These are phyloP conservation scores for Leucosporidium scottii DNA, from an alignment of 768 basidiomycete genomes.

Conservation along the genomic window DNA sequence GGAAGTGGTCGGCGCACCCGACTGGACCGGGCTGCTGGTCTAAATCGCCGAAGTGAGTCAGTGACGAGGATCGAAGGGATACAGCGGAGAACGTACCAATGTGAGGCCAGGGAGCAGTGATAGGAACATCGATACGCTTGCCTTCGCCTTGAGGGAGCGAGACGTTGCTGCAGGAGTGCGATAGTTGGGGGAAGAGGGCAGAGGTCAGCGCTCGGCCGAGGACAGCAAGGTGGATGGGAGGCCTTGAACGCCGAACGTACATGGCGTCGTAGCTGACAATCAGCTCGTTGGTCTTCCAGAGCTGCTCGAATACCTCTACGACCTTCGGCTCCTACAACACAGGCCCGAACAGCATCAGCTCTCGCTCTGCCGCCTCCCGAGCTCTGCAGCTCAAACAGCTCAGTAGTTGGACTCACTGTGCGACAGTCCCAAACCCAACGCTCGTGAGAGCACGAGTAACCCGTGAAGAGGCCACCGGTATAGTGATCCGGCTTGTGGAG, in stretches of 20 bases:
- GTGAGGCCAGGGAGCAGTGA: conserved; percentile 16
- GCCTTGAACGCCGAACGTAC: background rate
- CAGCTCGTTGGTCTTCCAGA: conserved; percentile 39
- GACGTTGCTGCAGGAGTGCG: conserved; percentile 1
- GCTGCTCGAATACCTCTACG: conserved; percentile 35
- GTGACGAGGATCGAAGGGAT: background rate
- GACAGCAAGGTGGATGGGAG: background rate
- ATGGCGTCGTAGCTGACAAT: conserved; percentile 35
- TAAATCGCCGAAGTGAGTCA: no score
- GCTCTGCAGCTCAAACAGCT: no score
- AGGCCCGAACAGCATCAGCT: background rate
- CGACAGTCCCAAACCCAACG: conserved; percentile 11
- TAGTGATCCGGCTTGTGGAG: background rate
- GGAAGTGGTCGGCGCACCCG: no score
- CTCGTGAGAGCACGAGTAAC: conserved; percentile 9
- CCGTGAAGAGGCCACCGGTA: conserved; percentile 27
- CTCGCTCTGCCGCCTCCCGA: background rate
- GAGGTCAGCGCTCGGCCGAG: no score
- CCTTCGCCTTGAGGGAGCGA: conserved; percentile 7
- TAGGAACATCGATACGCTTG: conserved; percentile 16
- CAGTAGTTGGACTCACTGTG: background rate
- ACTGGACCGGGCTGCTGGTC: no score
- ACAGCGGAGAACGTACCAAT: conserved; percentile 33
- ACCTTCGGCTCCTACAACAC: conserved; percentile 25
- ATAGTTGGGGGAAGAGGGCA: no score